Percentiles rank a stretch among this genome's conserved stretches.
Evolutionary conservation across 1,284 basidiomycete species (phyloP).

Genomic region (Apiotrichum porosum): DNA sequence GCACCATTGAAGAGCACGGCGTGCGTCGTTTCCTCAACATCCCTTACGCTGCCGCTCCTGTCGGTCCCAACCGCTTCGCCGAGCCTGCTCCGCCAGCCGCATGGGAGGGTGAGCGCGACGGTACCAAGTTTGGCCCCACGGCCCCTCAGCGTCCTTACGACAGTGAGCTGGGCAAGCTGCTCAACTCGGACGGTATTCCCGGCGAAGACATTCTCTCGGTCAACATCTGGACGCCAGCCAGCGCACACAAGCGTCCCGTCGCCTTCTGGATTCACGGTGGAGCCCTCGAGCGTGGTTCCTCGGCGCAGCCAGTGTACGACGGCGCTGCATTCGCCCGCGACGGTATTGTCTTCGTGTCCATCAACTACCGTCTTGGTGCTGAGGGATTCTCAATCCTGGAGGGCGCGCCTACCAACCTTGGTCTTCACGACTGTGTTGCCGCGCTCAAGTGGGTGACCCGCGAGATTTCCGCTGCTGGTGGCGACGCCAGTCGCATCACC

Average conservation of each 20-base stretch:
- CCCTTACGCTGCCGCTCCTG: neutral
- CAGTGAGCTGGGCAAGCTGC: neutral
- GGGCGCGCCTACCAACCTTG: neutral
- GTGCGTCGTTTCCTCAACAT: slow-evolving; percentile 2
- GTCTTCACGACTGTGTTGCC: neutral
- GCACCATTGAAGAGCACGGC: neutral
- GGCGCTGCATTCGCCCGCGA: neutral
- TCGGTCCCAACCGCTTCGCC: neutral
- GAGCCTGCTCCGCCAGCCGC: neutral
- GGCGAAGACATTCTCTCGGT: neutral
- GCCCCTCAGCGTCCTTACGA: neutral
- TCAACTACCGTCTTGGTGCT: neutral
- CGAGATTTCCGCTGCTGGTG: neutral
- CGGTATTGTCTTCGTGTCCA: neutral
- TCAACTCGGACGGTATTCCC: neutral
- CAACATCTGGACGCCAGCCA: neutral
- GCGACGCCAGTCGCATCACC: neutral
- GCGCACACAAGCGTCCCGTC: neutral
- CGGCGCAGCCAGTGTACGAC: neutral
- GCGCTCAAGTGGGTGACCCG: neutral
- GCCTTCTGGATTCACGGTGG: neutral
- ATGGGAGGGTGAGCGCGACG: neutral
- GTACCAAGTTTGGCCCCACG: neutral
- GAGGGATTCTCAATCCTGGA: neutral
- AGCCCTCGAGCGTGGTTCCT: slow-evolving; percentile 1